phyloP scores from a whole-genome alignment of 2,329 filamentous ascomycete species.

The Penicillium palitans region DNA sequence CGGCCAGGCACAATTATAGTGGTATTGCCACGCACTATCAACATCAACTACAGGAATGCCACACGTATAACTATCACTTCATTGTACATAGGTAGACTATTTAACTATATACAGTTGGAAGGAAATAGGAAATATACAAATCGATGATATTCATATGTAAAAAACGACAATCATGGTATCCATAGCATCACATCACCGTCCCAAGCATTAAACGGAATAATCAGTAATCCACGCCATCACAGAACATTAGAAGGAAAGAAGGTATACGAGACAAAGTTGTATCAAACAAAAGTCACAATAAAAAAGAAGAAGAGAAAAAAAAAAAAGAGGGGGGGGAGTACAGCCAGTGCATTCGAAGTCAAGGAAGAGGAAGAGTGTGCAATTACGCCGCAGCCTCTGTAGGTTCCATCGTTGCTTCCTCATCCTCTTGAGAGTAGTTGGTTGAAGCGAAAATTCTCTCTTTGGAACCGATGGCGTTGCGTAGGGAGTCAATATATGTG shows the following conservation, averaged over 20 bases:
- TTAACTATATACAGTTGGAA: background rate
- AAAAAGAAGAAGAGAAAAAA: background rate
- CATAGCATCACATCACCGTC: conserved; percentile 30
- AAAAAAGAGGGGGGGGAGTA: background rate
- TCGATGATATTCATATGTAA: background rate
- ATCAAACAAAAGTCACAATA: background rate
- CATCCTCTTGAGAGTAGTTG: conserved; percentile 10
- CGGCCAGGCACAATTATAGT: background rate
- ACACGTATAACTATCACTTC: background rate
- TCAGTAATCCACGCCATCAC: conserved; percentile 6
- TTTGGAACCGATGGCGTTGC: conserved; percentile 68
- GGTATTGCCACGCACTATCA: background rate
- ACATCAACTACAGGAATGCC: background rate
- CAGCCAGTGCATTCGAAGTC: conserved; percentile 4
- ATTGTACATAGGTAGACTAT: no score
- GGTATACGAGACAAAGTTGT: conserved; percentile 9
- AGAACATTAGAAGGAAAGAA: conserved; percentile 10
- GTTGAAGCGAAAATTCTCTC: conserved; percentile 62
- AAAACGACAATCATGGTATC: conserved; percentile 27
- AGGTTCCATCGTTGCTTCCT: conserved; percentile 5
- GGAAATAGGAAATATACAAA: background rate
- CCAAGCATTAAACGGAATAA: conserved; percentile 23
- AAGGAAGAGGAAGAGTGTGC: background rate
- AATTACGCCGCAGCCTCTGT: background rate
- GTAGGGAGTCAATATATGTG: conserved; percentile 86